These are phyloP conservation scores for Brassica balearica DNA, from an alignment of 441 rosid species.

Conservation along the genomic window DNA sequence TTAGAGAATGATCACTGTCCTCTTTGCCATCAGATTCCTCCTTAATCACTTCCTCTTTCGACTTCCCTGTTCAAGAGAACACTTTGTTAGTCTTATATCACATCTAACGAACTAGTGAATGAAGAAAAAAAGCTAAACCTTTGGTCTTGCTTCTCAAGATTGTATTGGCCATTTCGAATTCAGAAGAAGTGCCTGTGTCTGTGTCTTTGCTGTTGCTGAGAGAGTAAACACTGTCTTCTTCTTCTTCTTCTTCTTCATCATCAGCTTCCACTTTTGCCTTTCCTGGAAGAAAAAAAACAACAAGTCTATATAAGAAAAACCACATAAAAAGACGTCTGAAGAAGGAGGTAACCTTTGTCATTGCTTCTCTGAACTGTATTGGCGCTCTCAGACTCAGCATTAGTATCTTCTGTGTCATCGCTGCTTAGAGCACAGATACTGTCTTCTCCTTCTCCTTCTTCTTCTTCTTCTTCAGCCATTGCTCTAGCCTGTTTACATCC, in stretches of 20 bases:
- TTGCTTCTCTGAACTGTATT: slow-evolving; percentile 5
- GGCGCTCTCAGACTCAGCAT: background rate
- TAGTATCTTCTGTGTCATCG: slow-evolving; percentile 5
- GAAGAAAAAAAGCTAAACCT: slow-evolving; percentile 18
- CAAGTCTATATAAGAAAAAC: background rate
- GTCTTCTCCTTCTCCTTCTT: background rate
- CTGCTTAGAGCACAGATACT: slow-evolving; percentile 14
- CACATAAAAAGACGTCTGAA: background rate
- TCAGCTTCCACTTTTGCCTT: slow-evolving; percentile 17
- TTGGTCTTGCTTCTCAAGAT: slow-evolving; percentile 19
- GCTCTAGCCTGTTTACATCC: slow-evolving; percentile 27
- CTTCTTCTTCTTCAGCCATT: background rate
- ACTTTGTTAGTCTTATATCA: background rate
- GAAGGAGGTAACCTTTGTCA: slow-evolving; percentile 19
- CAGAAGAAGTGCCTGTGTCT: background rate
- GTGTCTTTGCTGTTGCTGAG: slow-evolving; percentile 13
- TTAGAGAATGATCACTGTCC: background rate
- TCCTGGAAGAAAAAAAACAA: slow-evolving; percentile 9
- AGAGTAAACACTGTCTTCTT: background rate
- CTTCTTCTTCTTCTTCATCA: background rate
- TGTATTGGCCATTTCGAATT: slow-evolving; percentile 1
- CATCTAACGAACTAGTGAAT: slow-evolving; percentile 7
- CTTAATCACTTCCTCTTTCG: background rate
- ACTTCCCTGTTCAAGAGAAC: slow-evolving; percentile 21
- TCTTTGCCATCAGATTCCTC: slow-evolving; percentile 8